Evolutionary conservation across 768 basidiomycete species (phyloP).

Genomic region (Hypholoma fasciculare): DNA sequence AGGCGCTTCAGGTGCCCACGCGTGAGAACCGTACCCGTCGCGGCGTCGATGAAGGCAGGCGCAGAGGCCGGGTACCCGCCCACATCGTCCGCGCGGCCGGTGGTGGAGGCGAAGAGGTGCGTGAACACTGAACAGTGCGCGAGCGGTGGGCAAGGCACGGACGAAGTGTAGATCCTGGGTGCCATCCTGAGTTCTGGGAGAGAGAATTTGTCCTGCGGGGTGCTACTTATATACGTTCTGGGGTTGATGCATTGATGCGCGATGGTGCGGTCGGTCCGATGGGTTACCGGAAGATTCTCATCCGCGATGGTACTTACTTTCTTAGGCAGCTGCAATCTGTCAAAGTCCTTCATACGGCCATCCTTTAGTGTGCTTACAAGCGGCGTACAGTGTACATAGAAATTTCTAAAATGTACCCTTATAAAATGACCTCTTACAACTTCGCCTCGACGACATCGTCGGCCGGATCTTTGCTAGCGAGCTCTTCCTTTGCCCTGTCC

Average conservation of each 20-base stretch:
- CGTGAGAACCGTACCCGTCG: conserved; percentile 54
- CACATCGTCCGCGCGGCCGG: conserved; percentile 27
- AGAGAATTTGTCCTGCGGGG: neutral
- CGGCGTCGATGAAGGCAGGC: conserved; percentile 68
- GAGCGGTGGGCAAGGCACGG: conserved; percentile 36
- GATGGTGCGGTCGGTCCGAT: too few relatives aligned
- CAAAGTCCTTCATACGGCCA: too few relatives aligned
- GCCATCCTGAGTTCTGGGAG: conserved; percentile 24
- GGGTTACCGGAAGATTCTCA: too few relatives aligned
- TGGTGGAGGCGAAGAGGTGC: conserved; percentile 39
- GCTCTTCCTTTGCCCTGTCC: conserved; percentile 62
- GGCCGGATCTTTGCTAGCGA: conserved; percentile 37
- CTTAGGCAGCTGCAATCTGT: too few relatives aligned
- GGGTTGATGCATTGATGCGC: too few relatives aligned
- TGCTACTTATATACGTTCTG: too few relatives aligned
- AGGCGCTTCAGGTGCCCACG: conserved; percentile 53
- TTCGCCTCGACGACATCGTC: conserved; percentile 31
- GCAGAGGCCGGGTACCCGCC: conserved; percentile 42
- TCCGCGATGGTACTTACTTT: too few relatives aligned
- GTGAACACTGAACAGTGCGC: conserved; percentile 47
- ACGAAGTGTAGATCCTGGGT: conserved; percentile 49
- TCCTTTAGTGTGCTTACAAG: too few relatives aligned
- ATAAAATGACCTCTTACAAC: conserved; percentile 21
- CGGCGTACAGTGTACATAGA: neutral
- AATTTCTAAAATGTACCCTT: neutral